These are phyloP conservation scores for Penstemon eatonii DNA, from an alignment of 257 asterid genomes.

Conservation along the genomic window DNA sequence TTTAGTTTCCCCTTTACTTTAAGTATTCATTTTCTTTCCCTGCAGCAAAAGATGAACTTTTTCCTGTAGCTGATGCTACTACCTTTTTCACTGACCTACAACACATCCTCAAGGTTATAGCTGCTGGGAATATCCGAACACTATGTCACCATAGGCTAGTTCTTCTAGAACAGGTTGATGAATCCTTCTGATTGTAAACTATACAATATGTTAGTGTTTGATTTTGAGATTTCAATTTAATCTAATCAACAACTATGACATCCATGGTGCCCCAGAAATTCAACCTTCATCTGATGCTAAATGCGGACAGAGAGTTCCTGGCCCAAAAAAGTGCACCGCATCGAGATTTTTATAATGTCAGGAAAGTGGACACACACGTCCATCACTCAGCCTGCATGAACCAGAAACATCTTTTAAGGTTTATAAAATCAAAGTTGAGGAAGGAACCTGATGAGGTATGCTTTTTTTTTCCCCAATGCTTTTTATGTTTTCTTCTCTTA, in stretches of 20 bases:
- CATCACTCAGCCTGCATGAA: constrained; percentile 99
- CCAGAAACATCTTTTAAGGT: constrained; percentile 93
- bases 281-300: constrained; percentile 98
- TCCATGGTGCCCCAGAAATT: constrained; percentile 66
- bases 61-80: constrained; percentile 90
- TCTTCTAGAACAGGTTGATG: constrained; percentile 84
- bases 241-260: constrained; percentile 15
- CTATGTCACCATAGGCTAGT: constrained; percentile 91
- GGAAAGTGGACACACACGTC: constrained; percentile 97
- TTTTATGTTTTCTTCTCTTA: no score
- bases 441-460: constrained; percentile 97
- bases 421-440: constrained; percentile 90
- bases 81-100: constrained; percentile 94
- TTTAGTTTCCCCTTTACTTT: constrained; percentile 22
- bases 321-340: constrained; percentile 99
- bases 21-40: constrained; percentile 29
- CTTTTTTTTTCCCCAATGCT: not conserved
- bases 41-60: constrained; percentile 79
- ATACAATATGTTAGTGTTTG: constrained; percentile 3
- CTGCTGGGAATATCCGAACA: constrained; percentile 90
- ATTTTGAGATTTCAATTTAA: constrained; percentile 15
- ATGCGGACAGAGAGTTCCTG: constrained; percentile 95
- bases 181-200: constrained; percentile 12
- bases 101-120: constrained; percentile 90
- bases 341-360: constrained; percentile 95